A percentile compares a stretch with the other conserved stretches of the same genome.
phyloP scores from a whole-genome alignment of 2,329 filamentous ascomycete species.

The Pyricularia grisea region DNA sequence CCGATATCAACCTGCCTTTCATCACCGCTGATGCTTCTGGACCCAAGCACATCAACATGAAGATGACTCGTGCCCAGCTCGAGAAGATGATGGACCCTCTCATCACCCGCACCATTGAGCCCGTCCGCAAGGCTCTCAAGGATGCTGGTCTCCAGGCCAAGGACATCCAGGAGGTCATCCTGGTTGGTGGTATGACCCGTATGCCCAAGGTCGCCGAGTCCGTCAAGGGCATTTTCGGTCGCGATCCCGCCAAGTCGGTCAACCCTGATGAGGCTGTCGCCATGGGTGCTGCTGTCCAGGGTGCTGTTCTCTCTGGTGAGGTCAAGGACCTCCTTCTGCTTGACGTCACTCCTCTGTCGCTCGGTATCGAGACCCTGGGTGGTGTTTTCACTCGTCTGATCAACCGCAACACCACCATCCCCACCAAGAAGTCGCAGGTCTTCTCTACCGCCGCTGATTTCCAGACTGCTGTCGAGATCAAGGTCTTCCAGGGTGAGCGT shows the following conservation, averaged over 20 bases:
- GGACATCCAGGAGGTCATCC: conserved; percentile 95
- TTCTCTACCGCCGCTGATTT: conserved; percentile 97
- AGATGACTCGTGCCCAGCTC: conserved; percentile 86
- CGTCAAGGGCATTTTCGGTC: conserved; percentile 93
- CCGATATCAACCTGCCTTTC: conserved; percentile 97
- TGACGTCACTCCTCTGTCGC: conserved; percentile 90
- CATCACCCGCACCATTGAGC: conserved; percentile 77
- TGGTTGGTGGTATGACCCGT: conserved; percentile 98
- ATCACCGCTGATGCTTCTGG: conserved; percentile 93
- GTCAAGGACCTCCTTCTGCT: conserved; percentile 93
- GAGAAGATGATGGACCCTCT: conserved; percentile 88
- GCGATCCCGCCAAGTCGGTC: conserved; percentile 93
- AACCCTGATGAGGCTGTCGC: conserved; percentile 98
- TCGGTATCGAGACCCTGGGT: conserved; percentile 96
- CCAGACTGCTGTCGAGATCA: conserved; percentile 98
- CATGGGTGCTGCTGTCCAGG: conserved; percentile 94
- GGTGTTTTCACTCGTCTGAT: conserved; percentile 97
- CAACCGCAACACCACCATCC: conserved; percentile 98
- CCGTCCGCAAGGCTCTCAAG: conserved; percentile 94
- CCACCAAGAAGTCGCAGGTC: conserved; percentile 97
- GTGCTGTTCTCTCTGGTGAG: conserved; percentile 91
- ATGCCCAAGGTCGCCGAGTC: conserved; percentile 98
- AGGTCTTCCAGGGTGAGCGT: conserved; percentile 99
- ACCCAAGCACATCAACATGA: conserved; percentile 96
- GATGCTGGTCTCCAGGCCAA: conserved; percentile 84